phyloP scores from a whole-genome alignment of 805 yeast genomes.

The Trichomonascus vanleenenianus region DNA sequence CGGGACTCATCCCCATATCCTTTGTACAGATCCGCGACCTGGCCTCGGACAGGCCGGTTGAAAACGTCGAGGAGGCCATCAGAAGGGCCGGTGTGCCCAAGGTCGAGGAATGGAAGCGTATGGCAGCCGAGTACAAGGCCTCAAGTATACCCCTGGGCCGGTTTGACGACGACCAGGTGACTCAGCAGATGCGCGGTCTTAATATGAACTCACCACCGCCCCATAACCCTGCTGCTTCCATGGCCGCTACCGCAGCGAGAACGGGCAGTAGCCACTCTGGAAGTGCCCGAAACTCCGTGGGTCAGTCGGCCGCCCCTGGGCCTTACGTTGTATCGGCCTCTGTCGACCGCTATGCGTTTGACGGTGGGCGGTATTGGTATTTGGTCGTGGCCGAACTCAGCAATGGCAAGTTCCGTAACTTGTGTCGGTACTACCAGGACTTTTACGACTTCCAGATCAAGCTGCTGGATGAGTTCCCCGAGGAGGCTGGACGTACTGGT shows the following conservation, averaged over 20 bases:
- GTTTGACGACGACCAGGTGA: constrained; percentile 33
- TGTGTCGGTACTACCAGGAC: constrained; percentile 90
- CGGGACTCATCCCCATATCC: constrained; percentile 89
- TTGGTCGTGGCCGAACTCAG: constrained; percentile 59
- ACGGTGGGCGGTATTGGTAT: constrained; percentile 87
- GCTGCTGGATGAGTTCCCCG: constrained; percentile 75
- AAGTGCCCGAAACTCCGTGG: too few species aligned
- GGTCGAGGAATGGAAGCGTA: constrained; percentile 91
- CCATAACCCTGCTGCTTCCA: constrained; percentile 1
- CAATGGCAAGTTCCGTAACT: constrained; percentile 58
- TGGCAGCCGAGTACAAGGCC: constrained; percentile 88
- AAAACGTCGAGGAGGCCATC: constrained; percentile 52
- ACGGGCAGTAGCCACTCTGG: neutral
- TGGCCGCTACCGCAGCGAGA: neutral
- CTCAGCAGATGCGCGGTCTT: constrained; percentile 2
- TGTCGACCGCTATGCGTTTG: constrained; percentile 72
- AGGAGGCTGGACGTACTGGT: constrained; percentile 84
- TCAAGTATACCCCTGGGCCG: constrained; percentile 62
- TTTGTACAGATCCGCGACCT: constrained; percentile 83
- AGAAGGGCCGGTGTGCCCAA: constrained; percentile 69
- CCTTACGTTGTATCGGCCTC: constrained; percentile 49
- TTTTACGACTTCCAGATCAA: constrained; percentile 89
- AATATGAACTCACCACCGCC: neutral
- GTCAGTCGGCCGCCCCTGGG: constrained; percentile 7
- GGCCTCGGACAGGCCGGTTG: constrained; percentile 51